These are phyloP conservation scores for Botryosphaeria dothidea DNA, from an alignment of 2,329 filamentous ascomycete genomes.

Conservation along the genomic window DNA sequence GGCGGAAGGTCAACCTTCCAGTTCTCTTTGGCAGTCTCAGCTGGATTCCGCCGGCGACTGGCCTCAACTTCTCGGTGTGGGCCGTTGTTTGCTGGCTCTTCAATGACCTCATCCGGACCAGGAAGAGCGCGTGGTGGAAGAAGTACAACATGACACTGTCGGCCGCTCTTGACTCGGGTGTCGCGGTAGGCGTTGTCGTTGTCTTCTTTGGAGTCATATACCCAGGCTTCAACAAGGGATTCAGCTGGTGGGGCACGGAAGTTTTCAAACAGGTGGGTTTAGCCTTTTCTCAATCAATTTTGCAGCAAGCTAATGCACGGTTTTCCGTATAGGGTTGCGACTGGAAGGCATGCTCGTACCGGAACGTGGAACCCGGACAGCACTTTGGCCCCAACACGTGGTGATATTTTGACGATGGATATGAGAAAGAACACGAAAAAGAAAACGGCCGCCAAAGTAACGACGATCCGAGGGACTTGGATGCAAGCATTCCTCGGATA, in stretches of 20 bases:
- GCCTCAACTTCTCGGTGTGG: conserved; percentile 88
- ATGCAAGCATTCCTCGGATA: background rate
- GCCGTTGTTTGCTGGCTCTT: conserved; percentile 82
- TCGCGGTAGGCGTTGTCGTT: conserved; percentile 79
- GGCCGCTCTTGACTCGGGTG: conserved; percentile 77
- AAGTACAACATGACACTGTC: conserved; percentile 91
- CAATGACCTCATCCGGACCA: conserved; percentile 72
- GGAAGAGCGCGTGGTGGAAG: conserved; percentile 77
- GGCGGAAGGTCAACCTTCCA: conserved; percentile 78
- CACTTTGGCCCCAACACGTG: conserved; percentile 37
- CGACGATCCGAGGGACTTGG: background rate
- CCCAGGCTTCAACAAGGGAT: conserved; percentile 70
- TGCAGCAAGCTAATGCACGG: background rate
- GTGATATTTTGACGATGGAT: conserved; percentile 24
- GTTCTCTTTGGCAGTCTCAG: conserved; percentile 79
- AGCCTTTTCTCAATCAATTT: conserved; percentile 19
- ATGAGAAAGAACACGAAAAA: background rate
- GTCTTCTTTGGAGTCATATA: conserved; percentile 89
- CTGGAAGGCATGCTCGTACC: conserved; percentile 78
- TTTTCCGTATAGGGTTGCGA: conserved; percentile 63
- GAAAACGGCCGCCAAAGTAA: conserved; percentile 3
- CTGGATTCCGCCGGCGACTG: conserved; percentile 82
- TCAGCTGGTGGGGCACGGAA: conserved; percentile 88
- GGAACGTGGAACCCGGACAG: conserved; percentile 48
- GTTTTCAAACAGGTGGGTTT: conserved; percentile 66